These are phyloP conservation scores for Loxodes magnus DNA, from an alignment of 73 alveolate species.

Conservation along the genomic window DNA sequence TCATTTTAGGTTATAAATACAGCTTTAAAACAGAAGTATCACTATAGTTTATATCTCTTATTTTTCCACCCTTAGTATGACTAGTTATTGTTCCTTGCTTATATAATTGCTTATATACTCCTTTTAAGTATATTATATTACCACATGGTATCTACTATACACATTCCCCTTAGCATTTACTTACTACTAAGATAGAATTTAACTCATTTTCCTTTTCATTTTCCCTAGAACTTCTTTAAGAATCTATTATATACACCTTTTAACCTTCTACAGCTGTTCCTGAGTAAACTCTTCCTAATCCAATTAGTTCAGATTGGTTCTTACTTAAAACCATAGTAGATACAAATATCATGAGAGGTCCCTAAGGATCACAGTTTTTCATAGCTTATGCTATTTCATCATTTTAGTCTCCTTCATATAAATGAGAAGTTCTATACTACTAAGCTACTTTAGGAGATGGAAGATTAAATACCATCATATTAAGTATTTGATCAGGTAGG, in stretches of 20 bases:
- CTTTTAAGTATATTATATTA: not conserved
- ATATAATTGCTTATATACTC: not conserved
- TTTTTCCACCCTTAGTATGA: not conserved
- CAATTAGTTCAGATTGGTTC: not conserved
- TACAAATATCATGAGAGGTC: not conserved
- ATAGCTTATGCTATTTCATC: not conserved
- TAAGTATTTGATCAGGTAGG: not conserved
- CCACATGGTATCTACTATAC: not conserved
- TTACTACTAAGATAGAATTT: not conserved
- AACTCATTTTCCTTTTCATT: not conserved
- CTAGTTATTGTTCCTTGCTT: not conserved
- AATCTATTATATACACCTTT: not conserved
- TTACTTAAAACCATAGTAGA: not conserved
- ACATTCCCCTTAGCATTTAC: not conserved
- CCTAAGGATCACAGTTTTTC: not conserved
- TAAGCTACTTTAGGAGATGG: not conserved
- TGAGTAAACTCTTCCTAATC: not conserved
- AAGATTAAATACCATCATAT: not conserved
- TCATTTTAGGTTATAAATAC: not conserved
- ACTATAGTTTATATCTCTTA: not conserved
- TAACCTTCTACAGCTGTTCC: not conserved
- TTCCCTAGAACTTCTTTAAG: not conserved
- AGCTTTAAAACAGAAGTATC: not conserved
- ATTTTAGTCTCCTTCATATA: not conserved
- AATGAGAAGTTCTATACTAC: not conserved